Base-by-base conservation (phyloP, 2,329 filamentous ascomycete genomes). In the Coniochaeta sp. region DNA sequence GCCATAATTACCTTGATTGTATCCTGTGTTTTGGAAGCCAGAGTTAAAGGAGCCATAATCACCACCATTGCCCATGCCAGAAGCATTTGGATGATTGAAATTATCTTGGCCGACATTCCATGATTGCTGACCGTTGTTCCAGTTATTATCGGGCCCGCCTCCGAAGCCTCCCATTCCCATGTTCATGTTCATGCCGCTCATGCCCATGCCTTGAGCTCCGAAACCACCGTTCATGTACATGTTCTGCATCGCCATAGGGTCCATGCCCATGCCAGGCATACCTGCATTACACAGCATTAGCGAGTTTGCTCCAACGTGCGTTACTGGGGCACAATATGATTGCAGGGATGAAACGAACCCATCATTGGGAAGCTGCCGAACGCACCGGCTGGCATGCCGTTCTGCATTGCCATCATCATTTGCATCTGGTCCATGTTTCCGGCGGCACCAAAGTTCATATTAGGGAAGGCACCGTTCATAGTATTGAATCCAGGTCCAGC, bases 51-150 rank as follows among this genome's bases (percentile, higher is more conserved):
- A 83, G 79, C 88, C 88, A 86, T 84, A 91, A 79, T 90, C 88
- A 89, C 87, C 88, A 89, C 87, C 86, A 81, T 82, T 82, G 78
- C 86, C 87, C 84, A 90, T 90, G 82, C 86, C 86, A 83, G 85
- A 83, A 84, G 86, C 86, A 89, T 86, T 91, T 89, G 86, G 83
- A 84, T 88, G 80, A 87, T 86, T 92, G 87, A 86, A 91, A 89
- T 90, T 91, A 90, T 90, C 88, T 88, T 89, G 88, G 82, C 86
- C 85, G 82, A 86, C 85, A 87, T 88, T 89, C 89, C 88, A 91
- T 82, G 87, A 86, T 79, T 90, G 87, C 81, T 83, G 47, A 34
- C 54, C 54, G 34, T 38, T 83, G 81, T 88, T 89, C 88, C 88
- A 91, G 81, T 87, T 88, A 84, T 87, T 85, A 84, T 88, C 87